Evolutionary conservation across 345 rosid species (phyloP).

Genomic region (Psidium guajava): DNA sequence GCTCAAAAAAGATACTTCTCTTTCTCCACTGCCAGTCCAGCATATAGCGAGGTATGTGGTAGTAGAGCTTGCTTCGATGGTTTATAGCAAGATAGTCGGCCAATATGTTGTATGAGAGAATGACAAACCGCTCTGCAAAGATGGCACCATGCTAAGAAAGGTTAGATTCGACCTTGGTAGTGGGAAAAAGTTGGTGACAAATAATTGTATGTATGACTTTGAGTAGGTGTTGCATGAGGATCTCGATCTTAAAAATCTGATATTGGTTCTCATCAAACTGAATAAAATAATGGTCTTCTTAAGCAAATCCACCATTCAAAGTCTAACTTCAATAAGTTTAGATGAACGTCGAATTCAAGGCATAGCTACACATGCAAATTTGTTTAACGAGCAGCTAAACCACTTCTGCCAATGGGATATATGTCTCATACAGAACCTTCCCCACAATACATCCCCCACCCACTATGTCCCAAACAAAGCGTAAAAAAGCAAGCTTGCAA

Average conservation of each 20-base stretch:
- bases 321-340: not conserved
- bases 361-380: not conserved
- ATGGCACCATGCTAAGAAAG: not conserved
- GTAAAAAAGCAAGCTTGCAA: not conserved
- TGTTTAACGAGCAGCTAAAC: not conserved
- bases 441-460: not conserved
- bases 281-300: not conserved
- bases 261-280: not conserved
- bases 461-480: not conserved
- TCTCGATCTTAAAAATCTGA: not conserved
- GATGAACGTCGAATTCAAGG: not conserved
- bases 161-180: not conserved
- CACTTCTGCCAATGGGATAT: not conserved
- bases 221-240: not conserved
- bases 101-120: slow-evolving; percentile 78
- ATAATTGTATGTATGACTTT: not conserved
- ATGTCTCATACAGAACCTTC: not conserved
- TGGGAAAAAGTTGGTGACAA: not conserved
- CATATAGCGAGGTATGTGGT: slow-evolving; percentile 66
- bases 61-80: slow-evolving; percentile 72
- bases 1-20: slow-evolving; percentile 65
- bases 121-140: slow-evolving; percentile 58
- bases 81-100: slow-evolving; percentile 84
- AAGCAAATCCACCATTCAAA: not conserved
- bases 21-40: slow-evolving; percentile 83